Evolutionary conservation across 768 basidiomycete genomes (phyloP), one percentile per base, ranked within the genome.

Genomic region (Tricholoma matsutake): DNA sequence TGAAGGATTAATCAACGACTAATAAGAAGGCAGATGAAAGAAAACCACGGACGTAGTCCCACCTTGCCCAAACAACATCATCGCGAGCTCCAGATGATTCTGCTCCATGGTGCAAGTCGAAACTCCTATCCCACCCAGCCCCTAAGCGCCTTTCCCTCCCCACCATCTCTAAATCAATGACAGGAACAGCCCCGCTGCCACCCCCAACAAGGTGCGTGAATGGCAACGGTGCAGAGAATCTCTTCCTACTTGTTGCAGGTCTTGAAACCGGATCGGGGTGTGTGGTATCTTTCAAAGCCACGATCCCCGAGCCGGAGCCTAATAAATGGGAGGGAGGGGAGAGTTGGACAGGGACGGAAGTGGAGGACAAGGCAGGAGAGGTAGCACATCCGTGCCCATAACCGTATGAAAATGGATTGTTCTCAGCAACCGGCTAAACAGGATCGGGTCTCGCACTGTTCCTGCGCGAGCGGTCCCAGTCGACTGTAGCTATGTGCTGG

Each of bases 261-360:
- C 39, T 25, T 22, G 34, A 20, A 16, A 29, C n/a, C 11, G 28
- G 35, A 9, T 22, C n/a, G 4, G 43, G 8, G 13, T 20, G 47
- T 20, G 54, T 18, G 13, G 20, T 28, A 10, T 14, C 32, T 34
- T 49, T 58, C 32, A 34, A 32, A 6, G 34, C 49, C 20, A 62
- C 62, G 22, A 55, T 58, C 0, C 55, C 58, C 2, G 62, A 63
- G 54, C 41, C 18, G 7, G 41, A 43, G 9, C 5, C 41, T 43
- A 20, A 18, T 6, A 43, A 18, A 43, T 43, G 18, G n/a, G 41
- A 18, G 1, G 47, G 11, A 14, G 49, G 28, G 3, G 49, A 86
- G 25, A 82, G 81, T 68, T 92, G 88, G 62, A 84, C 83, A 56
- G 83, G 78, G 56, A 67, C 85, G 8, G 83, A 83, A 43, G 41